These are phyloP conservation scores for Ascochyta koolunga DNA, from an alignment of 2,329 filamentous ascomycete genomes.

Conservation along the genomic window DNA sequence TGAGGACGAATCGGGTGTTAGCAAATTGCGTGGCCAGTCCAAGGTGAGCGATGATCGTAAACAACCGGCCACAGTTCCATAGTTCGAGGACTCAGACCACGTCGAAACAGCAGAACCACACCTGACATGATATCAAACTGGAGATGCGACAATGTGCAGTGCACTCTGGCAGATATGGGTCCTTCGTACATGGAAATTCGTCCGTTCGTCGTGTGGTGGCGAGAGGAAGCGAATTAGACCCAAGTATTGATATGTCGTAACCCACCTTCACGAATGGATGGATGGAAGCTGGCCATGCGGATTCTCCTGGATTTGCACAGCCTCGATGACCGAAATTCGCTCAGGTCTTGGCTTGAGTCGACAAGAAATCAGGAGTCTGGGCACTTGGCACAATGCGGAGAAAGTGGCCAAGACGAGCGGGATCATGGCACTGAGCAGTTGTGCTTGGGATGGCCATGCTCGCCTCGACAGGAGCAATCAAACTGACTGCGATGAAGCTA, in stretches of 20 bases:
- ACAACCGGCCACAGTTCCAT: not conserved
- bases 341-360: constrained; percentile 8
- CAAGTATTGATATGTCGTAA: not conserved
- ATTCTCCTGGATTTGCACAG: constrained; percentile 16
- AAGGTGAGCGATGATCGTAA: too few species aligned
- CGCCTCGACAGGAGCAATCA: not conserved
- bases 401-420: constrained; percentile 16
- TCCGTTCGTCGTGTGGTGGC: not conserved
- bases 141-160: not conserved
- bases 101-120: not conserved
- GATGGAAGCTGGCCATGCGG: constrained; percentile 1
- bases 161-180: not conserved
- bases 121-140: not conserved
- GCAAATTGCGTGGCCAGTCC: not conserved
- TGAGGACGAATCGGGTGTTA: not conserved
- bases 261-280: not conserved
- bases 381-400: constrained; percentile 18
- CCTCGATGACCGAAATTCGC: constrained; percentile 15
- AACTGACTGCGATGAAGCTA: not conserved
- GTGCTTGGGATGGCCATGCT: constrained; percentile 6
- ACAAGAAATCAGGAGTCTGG: constrained; percentile 9
- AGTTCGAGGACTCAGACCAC: not conserved
- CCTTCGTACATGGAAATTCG: too few species aligned
- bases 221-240: not conserved
- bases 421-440: constrained; percentile 17